These are phyloP conservation scores for Anastatica hierochuntica DNA, from an alignment of 345 rosid species.

Conservation along the genomic window DNA sequence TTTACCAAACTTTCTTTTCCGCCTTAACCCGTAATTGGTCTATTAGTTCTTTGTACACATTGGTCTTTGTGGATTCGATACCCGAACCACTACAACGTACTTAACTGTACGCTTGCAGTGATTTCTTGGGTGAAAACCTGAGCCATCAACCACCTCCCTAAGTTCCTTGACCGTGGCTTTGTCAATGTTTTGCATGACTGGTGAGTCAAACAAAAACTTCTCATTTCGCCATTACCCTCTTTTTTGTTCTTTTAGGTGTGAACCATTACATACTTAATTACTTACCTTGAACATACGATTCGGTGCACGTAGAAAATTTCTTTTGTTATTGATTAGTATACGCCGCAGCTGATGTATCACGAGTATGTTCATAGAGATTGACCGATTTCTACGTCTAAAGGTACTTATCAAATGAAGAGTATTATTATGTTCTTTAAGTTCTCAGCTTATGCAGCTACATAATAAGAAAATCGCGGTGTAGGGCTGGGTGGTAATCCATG, in stretches of 20 bases:
- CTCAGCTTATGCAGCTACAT: neutral
- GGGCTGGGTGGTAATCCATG: slow-evolving; percentile 97
- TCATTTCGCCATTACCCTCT: neutral
- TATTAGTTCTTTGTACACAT: too few relatives aligned
- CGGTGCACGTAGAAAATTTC: slow-evolving; percentile 81
- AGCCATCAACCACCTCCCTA: slow-evolving; percentile 78
- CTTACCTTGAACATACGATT: slow-evolving; percentile 93
- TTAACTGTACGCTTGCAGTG: too few relatives aligned
- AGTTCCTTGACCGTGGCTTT: slow-evolving; percentile 88
- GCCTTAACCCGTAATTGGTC: too few relatives aligned
- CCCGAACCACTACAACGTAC: too few relatives aligned
- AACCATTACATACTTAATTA: slow-evolving; percentile 87
- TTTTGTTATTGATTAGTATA: slow-evolving; percentile 44
- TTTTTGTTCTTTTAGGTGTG: slow-evolving; percentile 52
- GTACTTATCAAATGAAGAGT: slow-evolving; percentile 36
- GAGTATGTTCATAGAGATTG: slow-evolving; percentile 69
- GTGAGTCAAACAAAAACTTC: slow-evolving; percentile 30
- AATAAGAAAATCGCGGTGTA: slow-evolving; percentile 16
- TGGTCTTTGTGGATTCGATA: too few relatives aligned
- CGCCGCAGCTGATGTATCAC: slow-evolving; percentile 39
- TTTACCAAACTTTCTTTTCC: too few relatives aligned
- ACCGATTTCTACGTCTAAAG: slow-evolving; percentile 95
- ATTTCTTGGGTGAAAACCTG: too few relatives aligned
- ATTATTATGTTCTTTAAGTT: neutral
- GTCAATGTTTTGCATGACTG: slow-evolving; percentile 88